A percentile compares a stretch with the other conserved stretches of the same genome.
Conservation (phyloP, 2,329 filamentous ascomycete species). For the Phialophora expanda region DNA sequence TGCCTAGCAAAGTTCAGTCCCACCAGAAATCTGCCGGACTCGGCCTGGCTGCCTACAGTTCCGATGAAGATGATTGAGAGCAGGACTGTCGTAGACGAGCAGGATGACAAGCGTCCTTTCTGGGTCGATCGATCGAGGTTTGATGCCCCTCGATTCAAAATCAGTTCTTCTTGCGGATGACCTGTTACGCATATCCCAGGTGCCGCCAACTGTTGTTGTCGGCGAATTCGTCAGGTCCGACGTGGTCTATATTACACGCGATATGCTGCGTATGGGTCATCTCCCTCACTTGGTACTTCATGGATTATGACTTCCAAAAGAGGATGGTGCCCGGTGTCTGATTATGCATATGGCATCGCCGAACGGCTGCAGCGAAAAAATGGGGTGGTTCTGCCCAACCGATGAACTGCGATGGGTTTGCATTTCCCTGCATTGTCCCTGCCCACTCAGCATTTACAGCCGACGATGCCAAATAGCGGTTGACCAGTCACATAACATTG, state of each 20-base stretch:
- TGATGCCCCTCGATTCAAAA: neutral
- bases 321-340: slow-evolving; percentile 12
- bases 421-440: slow-evolving; percentile 16
- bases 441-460: neutral
- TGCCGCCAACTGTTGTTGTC: neutral
- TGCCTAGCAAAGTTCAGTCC: neutral
- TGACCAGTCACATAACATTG: neutral
- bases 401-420: slow-evolving; percentile 19
- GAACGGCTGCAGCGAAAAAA: slow-evolving; percentile 9
- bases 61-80: slow-evolving; percentile 46
- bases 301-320: slow-evolving; percentile 4
- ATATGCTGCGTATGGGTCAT: neutral
- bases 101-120: neutral
- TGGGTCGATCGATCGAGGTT: neutral
- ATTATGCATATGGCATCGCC: slow-evolving; percentile 5
- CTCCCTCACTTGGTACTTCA: no score
- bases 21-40: slow-evolving; percentile 40
- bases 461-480: neutral
- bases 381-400: slow-evolving; percentile 6
- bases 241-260: neutral
- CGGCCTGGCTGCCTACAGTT: slow-evolving; percentile 49
- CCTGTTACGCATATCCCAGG: neutral
- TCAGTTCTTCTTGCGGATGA: neutral
- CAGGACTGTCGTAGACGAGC: neutral
- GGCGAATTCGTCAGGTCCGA: neutral